Evolutionary conservation across 176 grass and related monocot species (phyloP).

Genomic region (Tuctoria greenei): DNA sequence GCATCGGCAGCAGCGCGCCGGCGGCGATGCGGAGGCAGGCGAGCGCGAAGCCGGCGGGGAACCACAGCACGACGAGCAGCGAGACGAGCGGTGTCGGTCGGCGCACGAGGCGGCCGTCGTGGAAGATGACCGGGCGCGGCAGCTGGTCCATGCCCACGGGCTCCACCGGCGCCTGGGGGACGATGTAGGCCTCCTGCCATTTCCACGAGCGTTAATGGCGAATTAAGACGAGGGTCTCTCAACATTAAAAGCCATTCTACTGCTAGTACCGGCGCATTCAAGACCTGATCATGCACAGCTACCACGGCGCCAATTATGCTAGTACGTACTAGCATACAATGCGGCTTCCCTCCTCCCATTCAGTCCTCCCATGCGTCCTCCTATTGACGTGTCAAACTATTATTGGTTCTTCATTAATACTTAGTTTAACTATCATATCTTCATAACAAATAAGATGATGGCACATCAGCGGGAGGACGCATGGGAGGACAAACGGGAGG

Average conservation of each 20-base stretch:
- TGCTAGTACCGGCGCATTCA: background rate
- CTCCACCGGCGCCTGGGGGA: conserved; percentile 39
- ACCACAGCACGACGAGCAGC: conserved; percentile 51
- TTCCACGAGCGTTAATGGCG: background rate
- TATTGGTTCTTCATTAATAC: too few relatives aligned
- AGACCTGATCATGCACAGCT: background rate
- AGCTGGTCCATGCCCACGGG: conserved; percentile 46
- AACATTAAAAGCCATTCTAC: background rate
- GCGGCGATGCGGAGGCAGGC: conserved; percentile 68
- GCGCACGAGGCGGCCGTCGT: conserved; percentile 64
- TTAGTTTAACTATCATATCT: too few relatives aligned
- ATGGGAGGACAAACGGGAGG: too few relatives aligned
- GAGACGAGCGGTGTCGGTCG: conserved; percentile 51
- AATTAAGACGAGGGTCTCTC: conserved; percentile 26
- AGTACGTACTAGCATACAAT: too few relatives aligned
- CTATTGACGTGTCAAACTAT: too few relatives aligned
- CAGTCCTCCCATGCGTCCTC: too few relatives aligned
- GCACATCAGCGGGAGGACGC: too few relatives aligned
- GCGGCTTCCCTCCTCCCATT: too few relatives aligned
- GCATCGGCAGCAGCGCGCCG: conserved; percentile 65
- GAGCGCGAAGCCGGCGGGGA: conserved; percentile 56
- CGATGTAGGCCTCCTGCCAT: conserved; percentile 62
- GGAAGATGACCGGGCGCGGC: conserved; percentile 60
- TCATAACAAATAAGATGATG: too few relatives aligned
- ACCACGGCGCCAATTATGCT: too few relatives aligned